phyloP scores from a whole-genome alignment of 78 protist genomes.

The Chrysochromulina parva region DNA sequence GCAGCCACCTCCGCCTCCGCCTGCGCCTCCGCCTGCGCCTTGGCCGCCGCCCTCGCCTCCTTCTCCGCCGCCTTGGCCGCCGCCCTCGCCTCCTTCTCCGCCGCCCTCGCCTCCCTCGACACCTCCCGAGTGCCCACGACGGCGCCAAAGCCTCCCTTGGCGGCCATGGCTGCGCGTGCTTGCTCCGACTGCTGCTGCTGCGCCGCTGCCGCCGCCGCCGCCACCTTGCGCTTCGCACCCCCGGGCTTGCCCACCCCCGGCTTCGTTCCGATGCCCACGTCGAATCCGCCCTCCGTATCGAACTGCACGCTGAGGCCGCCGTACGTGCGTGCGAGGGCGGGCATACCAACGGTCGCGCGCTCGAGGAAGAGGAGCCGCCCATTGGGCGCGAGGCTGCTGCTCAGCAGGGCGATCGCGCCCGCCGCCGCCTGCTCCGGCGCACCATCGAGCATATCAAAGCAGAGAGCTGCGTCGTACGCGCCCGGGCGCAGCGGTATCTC shows the following conservation, averaged over 20 bases:
- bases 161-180: no score
- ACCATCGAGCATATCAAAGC: not conserved
- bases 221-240: no score
- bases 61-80: no score
- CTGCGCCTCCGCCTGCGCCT: no score
- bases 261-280: not conserved
- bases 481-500: not conserved
- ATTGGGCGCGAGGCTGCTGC: not conserved
- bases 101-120: no score
- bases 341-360: not conserved
- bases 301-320: not conserved
- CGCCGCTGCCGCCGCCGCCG: no score
- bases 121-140: no score
- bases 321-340: not conserved
- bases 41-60: no score
- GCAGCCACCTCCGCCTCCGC: no score
- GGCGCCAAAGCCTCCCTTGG: no score
- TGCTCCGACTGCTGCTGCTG: no score
- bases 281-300: not conserved
- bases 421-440: not conserved
- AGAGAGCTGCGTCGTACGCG: not conserved
- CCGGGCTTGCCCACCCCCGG: not conserved
- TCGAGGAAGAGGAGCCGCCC: not conserved
- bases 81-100: no score
- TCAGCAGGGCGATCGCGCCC: not conserved